Evolutionary conservation across 1,139 yeast species (phyloP), one percentile per base, ranked within the genome.

Genomic region (Sugiyamaella japonica): DNA sequence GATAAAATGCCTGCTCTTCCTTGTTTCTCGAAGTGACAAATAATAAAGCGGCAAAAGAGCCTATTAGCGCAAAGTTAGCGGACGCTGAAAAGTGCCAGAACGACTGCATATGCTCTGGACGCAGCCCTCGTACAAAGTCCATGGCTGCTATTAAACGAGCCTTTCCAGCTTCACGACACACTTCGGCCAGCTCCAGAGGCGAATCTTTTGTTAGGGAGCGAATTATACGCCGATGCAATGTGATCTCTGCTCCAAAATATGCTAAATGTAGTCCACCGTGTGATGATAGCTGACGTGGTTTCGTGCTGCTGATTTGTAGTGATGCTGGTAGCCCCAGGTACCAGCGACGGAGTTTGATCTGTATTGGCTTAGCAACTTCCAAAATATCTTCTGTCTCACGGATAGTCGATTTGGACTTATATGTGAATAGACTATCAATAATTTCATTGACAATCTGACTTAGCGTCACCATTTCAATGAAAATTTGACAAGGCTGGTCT

Each of bases 1-100:
- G 78, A 69, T 81, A 88, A 55, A 79, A 75, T 40, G 74, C 76
- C 0, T 86, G 78, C 64, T 89, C 96, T 55, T 83, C 89, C 17
- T 59, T 56, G 23, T 59, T 56, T 10, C 52, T 49, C 15, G 74
- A 59, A 0, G 76, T 71, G 6, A 68, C 68, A 40, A 61, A 87
- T 54, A 90, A 72, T 8, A 90, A 74, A 0, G 95, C 85, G 0
- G 96, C 95, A 76, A 90, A 90, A 0, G 93, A 82, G 2, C 96
- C 96, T 53, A 89, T 87, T 46, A 88, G 72, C 2, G 95, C 84
- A 60, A 90, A 82, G 65, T 86, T 88, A 9, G 88, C 79, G 0
- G 91, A 78, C 0, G 96, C 80, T 3, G 90, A 83, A 1, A 90
- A 81, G 69, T 87, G 93, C 97, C 97, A 90, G 70, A 89, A 89